phyloP scores from a whole-genome alignment of 768 basidiomycete genomes.

The Lactifluus rugatus region DNA sequence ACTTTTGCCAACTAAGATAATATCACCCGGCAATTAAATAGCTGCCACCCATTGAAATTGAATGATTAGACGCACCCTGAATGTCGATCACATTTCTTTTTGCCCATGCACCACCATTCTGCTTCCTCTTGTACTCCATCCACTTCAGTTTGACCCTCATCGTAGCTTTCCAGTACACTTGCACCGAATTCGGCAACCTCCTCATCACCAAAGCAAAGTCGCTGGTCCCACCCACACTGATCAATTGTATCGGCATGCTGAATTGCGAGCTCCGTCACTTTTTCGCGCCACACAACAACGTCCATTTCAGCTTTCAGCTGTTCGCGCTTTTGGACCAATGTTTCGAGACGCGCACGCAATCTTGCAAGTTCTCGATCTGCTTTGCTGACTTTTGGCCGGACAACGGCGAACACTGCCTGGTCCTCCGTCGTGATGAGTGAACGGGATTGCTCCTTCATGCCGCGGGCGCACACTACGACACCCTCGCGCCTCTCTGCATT shows the following conservation, averaged over 20 bases:
- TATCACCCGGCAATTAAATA: constrained; percentile 10
- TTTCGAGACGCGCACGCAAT: constrained; percentile 44
- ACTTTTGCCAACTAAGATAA: constrained; percentile 59
- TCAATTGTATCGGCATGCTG: constrained; percentile 53
- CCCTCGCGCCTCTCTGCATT: constrained; percentile 62
- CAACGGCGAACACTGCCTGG: constrained; percentile 16
- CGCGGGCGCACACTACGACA: constrained; percentile 36
- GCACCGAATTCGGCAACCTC: constrained; percentile 64
- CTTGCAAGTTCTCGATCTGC: constrained; percentile 46
- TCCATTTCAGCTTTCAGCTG: constrained; percentile 61
- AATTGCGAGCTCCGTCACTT: constrained; percentile 55
- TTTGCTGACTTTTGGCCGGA: constrained; percentile 36
- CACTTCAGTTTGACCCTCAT: constrained; percentile 33
- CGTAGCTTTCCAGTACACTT: constrained; percentile 61
- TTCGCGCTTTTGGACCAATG: constrained; percentile 52
- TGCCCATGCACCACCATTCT: constrained; percentile 76
- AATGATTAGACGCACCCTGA: constrained; percentile 43
- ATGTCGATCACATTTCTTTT: constrained; percentile 71
- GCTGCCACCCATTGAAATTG: neutral
- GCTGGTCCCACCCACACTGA: constrained; percentile 84
- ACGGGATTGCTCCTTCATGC: constrained; percentile 15
- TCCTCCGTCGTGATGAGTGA: neutral
- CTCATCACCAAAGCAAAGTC: constrained; percentile 74
- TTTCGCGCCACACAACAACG: constrained; percentile 59
- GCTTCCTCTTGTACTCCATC: constrained; percentile 28